Evolutionary conservation across 2,329 filamentous ascomycete species (phyloP).

Genomic region (Dothistroma pini): DNA sequence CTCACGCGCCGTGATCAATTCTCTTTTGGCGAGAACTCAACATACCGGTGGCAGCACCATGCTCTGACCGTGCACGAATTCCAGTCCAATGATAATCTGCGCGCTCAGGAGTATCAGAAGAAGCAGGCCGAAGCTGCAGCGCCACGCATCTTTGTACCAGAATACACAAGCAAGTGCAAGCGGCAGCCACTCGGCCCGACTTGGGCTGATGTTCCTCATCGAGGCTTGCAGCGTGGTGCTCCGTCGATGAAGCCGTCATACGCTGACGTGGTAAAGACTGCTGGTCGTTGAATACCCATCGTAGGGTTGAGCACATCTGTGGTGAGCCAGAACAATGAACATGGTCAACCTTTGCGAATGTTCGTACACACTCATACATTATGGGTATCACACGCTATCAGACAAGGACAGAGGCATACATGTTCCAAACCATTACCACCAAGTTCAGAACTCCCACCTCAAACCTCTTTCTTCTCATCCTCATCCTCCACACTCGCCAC

Average conservation of each 20-base stretch:
- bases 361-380: background rate
- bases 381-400: background rate
- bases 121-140: background rate
- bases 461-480: slow-evolving; percentile 24
- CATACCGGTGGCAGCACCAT: background rate
- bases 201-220: background rate
- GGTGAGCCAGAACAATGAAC: background rate
- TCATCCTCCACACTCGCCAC: slow-evolving; percentile 9
- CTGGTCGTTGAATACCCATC: no score
- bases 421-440: no score
- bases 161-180: background rate
- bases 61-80: background rate
- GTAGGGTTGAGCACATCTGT: no score
- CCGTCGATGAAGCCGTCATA: background rate
- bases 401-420: no score
- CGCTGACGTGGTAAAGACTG: background rate
- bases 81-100: background rate
- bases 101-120: background rate
- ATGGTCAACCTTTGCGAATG: background rate
- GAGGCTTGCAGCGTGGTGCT: background rate
- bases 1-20: background rate
- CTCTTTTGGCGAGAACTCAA: background rate
- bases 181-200: background rate
- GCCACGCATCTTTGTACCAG: background rate
- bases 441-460: background rate